Conservation (phyloP, 495 filamentous ascomycete species). For the Cercophora newfieldiana region DNA sequence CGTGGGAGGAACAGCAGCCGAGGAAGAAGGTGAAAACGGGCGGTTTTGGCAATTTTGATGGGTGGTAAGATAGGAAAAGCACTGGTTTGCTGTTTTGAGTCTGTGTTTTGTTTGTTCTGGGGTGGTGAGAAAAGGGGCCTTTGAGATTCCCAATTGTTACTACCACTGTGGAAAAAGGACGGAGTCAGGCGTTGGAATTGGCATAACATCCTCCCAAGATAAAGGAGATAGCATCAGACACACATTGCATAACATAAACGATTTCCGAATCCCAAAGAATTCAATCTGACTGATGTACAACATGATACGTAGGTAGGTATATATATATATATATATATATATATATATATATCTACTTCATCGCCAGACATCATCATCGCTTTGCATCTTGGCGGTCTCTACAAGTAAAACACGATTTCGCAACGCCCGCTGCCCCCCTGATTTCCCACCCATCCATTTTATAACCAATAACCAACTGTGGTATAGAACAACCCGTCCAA, state of each 20-base stretch:
- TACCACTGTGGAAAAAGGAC: not conserved
- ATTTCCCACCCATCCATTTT: not conserved
- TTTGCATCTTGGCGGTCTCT: not conserved
- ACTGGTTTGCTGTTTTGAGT: not conserved
- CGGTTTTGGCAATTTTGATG: slow-evolving; percentile 93
- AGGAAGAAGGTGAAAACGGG: slow-evolving; percentile 80
- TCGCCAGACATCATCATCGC: not conserved
- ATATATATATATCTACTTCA: not conserved
- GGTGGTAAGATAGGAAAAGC: slow-evolving; percentile 54
- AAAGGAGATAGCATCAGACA: not conserved
- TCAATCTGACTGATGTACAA: not conserved
- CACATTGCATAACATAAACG: not conserved
- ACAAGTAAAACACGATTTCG: not conserved
- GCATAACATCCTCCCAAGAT: not conserved
- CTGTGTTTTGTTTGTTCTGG: too few species aligned
- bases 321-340: not conserved
- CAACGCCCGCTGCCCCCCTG: not conserved
- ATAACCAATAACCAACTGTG: not conserved
- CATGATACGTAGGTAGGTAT: not conserved
- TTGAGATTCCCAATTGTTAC: too few species aligned
- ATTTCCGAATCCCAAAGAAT: too few species aligned
- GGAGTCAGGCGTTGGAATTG: not conserved
- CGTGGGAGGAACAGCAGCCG: slow-evolving; percentile 64
- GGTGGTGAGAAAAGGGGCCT: too few species aligned
- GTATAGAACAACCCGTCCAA: not conserved